phyloP scores from a whole-genome alignment of 1,284 basidiomycete genomes.

The Pseudozyma pruni region DNA sequence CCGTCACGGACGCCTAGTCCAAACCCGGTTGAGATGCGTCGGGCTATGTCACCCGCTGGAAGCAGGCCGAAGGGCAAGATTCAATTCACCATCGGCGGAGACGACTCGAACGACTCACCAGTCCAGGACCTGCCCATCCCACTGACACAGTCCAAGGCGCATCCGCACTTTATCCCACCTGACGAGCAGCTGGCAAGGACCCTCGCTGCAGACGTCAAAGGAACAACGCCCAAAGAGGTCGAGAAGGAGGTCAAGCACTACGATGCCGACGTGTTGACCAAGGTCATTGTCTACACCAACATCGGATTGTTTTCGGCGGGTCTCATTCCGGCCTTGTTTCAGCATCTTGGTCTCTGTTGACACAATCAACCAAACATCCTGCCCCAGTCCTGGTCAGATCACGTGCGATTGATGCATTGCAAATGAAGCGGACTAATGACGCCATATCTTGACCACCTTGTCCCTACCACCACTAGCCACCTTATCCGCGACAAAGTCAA shows the following conservation, averaged over 20 bases:
- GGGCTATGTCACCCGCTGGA: neutral
- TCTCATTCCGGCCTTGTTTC: constrained; percentile 49
- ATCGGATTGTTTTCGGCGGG: constrained; percentile 75
- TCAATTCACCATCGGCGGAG: constrained; percentile 39
- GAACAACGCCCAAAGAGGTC: constrained; percentile 1
- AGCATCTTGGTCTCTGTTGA: constrained; percentile 38
- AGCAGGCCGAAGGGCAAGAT: constrained; percentile 16
- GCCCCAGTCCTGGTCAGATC: no score
- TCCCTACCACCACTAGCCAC: constrained; percentile 89
- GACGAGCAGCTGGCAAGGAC: constrained; percentile 29
- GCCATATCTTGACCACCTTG: constrained; percentile 73
- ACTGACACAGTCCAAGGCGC: constrained; percentile 26
- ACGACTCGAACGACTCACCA: constrained; percentile 1
- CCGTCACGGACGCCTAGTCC: constrained; percentile 37
- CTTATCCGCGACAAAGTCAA: constrained; percentile 82
- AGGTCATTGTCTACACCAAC: constrained; percentile 88
- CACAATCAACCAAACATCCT: neutral
- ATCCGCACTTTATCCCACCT: constrained; percentile 31
- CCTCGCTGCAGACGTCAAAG: constrained; percentile 24
- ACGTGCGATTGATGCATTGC: no score
- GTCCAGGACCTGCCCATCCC: constrained; percentile 30
- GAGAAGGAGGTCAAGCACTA: constrained; percentile 75
- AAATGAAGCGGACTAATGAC: constrained; percentile 23
- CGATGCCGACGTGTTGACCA: constrained; percentile 85
- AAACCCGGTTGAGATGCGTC: constrained; percentile 23